A percentile compares a stretch with the other conserved stretches of the same genome.
These are phyloP conservation scores for Trichosporon coremiiforme DNA, from an alignment of 1,284 basidiomycete genomes.

Conservation along the genomic window DNA sequence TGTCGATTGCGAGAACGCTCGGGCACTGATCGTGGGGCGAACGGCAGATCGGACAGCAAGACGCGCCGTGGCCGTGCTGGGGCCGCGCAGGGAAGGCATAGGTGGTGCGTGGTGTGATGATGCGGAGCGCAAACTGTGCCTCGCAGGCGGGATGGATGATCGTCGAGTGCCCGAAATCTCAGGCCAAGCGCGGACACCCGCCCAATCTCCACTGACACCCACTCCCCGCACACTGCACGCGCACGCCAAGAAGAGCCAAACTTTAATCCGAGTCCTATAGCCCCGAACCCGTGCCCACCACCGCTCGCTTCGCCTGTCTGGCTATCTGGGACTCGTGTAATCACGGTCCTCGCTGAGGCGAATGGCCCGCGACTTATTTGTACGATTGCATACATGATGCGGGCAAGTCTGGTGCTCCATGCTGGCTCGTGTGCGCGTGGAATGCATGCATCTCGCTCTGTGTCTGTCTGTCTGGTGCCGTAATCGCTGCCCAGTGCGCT, in stretches of 20 bases:
- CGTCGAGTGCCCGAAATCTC: conserved; percentile 1
- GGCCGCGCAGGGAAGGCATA: neutral
- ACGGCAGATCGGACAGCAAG: neutral
- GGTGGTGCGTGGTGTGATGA: neutral
- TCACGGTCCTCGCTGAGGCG: neutral
- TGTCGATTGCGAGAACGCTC: neutral
- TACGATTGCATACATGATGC: neutral
- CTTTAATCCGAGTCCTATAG: neutral
- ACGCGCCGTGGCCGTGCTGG: neutral
- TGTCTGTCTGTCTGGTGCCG: neutral
- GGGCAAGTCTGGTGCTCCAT: neutral
- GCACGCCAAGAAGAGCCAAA: neutral
- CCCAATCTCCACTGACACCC: neutral
- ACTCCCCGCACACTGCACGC: too few species aligned
- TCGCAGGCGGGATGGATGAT: neutral
- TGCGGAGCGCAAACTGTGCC: neutral
- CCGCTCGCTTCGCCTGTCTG: conserved; percentile 1
- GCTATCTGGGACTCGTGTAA: neutral
- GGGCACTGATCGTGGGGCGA: neutral
- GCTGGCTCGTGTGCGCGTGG: neutral
- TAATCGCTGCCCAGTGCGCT: neutral
- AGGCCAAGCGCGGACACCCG: neutral
- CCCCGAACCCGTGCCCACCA: neutral
- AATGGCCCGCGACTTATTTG: neutral
- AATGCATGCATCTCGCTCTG: neutral